Base-by-base conservation (phyloP, 2,329 filamentous ascomycete genomes). In the Alternaria novae-zelandiae region DNA sequence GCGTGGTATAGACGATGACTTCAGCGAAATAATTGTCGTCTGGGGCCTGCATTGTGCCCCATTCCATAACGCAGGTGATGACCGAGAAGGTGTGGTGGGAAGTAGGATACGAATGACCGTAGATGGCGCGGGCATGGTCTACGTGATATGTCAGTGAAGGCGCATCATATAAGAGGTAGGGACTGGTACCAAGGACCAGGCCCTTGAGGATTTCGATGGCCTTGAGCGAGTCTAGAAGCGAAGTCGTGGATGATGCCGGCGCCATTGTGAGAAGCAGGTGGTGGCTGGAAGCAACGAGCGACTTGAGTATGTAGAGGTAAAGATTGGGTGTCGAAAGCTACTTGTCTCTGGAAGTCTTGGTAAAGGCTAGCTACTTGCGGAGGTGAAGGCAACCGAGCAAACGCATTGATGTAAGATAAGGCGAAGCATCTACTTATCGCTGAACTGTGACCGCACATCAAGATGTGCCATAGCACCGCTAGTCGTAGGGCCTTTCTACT, bases 81-180 rank as follows among this genome's bases (percentile, higher is more conserved):
- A 45, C 43, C 12, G 43, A 21, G 20, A 45, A 30, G 11, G 45
- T 26, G 15, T 47, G 4, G 8, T 28, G 23, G 13, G 46, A 6
- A n/a, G 15, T 7, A 2, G 45, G 23, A 10, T 17, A 25, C 10
- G 15, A 9, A 3, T 6, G 45, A n/a, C 45, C 45, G 5, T 26
- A 6, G 3, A 26, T 0, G 2, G 45, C 15, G 32, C 23, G 23
- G 26, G 10, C 23, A 1, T 10, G 7, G 5, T 47, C 45, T 47
- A 26, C 3, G 2, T 3, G n/a, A 2, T 17, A 28, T 8, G 9
- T 15, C 11, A 43, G n/a, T 43, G 13, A 2, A 6, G 9, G 15
- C 11, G 10, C 1, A 4, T 28, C 9, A 3, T 12, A 3, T 0
- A 17, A 5, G 3, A 5, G 15, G 0, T 28, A 25, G 46, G 36